Evolutionary conservation across 441 rosid genomes (phyloP).

Genomic region (Dalechampia spathulata): DNA sequence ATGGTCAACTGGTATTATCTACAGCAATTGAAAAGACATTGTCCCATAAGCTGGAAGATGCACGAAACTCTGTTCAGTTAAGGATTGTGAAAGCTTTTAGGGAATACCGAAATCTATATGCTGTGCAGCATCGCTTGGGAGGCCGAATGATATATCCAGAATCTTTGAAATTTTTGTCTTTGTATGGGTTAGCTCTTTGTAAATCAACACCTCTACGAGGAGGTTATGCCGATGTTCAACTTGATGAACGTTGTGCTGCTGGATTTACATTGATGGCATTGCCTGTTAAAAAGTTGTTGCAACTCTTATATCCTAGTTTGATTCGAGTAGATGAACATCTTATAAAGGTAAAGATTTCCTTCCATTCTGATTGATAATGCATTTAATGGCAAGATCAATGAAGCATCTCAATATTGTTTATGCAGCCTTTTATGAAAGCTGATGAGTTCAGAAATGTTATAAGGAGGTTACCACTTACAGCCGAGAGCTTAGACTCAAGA

Average conservation of each 20-base stretch:
- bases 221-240: conserved; percentile 80
- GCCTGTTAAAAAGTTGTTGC: conserved; percentile 78
- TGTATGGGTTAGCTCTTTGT: conserved; percentile 82
- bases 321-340: conserved; percentile 80
- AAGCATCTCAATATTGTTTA: conserved; percentile 15
- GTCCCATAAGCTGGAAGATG: conserved; percentile 88
- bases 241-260: conserved; percentile 90
- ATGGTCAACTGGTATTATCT: conserved; percentile 22
- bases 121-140: conserved; percentile 92
- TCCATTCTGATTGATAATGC: neutral
- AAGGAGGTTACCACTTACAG: conserved; percentile 59
- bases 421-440: conserved; percentile 51
- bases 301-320: conserved; percentile 81
- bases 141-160: conserved; percentile 93
- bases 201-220: conserved; percentile 80
- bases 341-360: conserved; percentile 43
- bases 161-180: conserved; percentile 67
- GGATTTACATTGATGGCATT: conserved; percentile 91
- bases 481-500: conserved; percentile 84
- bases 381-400: conserved; percentile 5
- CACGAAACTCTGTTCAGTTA: conserved; percentile 62
- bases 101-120: conserved; percentile 82
- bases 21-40: conserved; percentile 92
- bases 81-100: conserved; percentile 87
- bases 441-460: conserved; percentile 33